A percentile compares a stretch with the other conserved stretches of the same genome.
Conservation (phyloP, 257 asterid species). For the Osmanthus fragrans region DNA sequence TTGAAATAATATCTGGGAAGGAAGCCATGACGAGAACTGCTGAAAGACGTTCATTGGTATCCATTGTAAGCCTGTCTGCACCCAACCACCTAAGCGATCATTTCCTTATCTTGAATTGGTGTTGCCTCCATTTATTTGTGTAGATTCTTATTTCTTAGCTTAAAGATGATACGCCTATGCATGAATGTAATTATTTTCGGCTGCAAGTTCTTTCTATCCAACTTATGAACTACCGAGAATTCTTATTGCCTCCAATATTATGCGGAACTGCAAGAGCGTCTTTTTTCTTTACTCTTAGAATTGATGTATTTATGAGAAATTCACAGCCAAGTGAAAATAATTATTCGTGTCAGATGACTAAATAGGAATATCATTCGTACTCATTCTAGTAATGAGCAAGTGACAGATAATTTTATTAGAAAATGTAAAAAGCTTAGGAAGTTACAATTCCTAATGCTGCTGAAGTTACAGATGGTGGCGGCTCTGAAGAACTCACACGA, state of each 20-base stretch:
- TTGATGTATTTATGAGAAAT: too few relatives aligned
- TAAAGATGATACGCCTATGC: too few relatives aligned
- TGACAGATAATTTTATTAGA: not conserved
- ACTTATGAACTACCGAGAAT: not conserved
- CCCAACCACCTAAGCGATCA: not conserved
- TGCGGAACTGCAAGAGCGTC: too few relatives aligned
- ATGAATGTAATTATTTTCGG: too few relatives aligned
- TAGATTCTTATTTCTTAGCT: too few relatives aligned
- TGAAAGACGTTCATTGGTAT: conserved; percentile 83
- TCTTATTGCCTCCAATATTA: not conserved
- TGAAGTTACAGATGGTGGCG: conserved; percentile 73
- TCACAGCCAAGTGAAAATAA: too few relatives aligned
- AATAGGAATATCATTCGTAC: too few relatives aligned
- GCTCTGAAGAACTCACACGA: conserved; percentile 74
- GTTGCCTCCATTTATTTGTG: not conserved
- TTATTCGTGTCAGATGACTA: too few relatives aligned
- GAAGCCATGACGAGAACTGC: conserved; percentile 82
- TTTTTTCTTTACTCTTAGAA: too few relatives aligned
- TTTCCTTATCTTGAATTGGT: not conserved
- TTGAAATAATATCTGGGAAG: conserved; percentile 87
- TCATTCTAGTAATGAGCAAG: not conserved
- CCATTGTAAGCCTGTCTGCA: conserved; percentile 63
- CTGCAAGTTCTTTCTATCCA: too few relatives aligned
- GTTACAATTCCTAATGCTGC: conserved; percentile 13
- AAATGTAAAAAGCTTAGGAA: too few relatives aligned